These are phyloP conservation scores for Xylaria telfairii DNA, from an alignment of 495 filamentous ascomycete species.

Conservation along the genomic window DNA sequence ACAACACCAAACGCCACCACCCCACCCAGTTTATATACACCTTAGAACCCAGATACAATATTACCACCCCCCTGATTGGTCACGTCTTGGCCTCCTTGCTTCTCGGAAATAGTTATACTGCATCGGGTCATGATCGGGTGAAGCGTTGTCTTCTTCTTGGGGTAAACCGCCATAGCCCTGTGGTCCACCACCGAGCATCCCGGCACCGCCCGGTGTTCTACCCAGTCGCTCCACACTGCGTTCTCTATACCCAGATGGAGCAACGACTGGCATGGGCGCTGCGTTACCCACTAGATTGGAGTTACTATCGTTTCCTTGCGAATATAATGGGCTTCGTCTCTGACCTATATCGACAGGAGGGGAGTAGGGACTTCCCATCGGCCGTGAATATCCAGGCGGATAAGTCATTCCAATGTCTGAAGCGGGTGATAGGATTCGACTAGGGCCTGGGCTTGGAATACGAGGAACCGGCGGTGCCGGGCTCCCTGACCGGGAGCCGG, in stretches of 20 bases:
- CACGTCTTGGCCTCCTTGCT: conserved; percentile 31
- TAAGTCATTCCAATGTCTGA: conserved; percentile 38
- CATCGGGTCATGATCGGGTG: conserved; percentile 43
- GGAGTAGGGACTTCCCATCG: conserved; percentile 31
- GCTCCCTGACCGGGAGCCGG: conserved; percentile 48
- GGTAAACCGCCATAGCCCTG: conserved; percentile 59
- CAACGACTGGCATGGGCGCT: conserved; percentile 50
- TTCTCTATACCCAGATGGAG: conserved; percentile 48
- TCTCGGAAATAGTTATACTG: conserved; percentile 47
- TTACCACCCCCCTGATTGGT: conserved; percentile 23
- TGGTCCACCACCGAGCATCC: conserved; percentile 58
- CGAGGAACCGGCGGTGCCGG: conserved; percentile 40
- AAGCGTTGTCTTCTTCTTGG: conserved; percentile 43
- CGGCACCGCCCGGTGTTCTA: conserved; percentile 41
- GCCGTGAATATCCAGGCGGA: conserved; percentile 35
- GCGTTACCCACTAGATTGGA: conserved; percentile 51
- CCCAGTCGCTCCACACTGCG: conserved; percentile 39
- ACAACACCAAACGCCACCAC: conserved; percentile 19
- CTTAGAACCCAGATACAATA: neutral
- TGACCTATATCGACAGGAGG: conserved; percentile 19
- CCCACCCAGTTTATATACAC: conserved; percentile 22
- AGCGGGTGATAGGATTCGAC: conserved; percentile 30
- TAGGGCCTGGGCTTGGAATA: conserved; percentile 30
- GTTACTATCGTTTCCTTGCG: conserved; percentile 51
- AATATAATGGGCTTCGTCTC: conserved; percentile 47